Evolutionary conservation across 169 alveolate genomes (phyloP), one percentile per base, ranked within the genome.

Genomic region (Sarcocystis neurona): DNA sequence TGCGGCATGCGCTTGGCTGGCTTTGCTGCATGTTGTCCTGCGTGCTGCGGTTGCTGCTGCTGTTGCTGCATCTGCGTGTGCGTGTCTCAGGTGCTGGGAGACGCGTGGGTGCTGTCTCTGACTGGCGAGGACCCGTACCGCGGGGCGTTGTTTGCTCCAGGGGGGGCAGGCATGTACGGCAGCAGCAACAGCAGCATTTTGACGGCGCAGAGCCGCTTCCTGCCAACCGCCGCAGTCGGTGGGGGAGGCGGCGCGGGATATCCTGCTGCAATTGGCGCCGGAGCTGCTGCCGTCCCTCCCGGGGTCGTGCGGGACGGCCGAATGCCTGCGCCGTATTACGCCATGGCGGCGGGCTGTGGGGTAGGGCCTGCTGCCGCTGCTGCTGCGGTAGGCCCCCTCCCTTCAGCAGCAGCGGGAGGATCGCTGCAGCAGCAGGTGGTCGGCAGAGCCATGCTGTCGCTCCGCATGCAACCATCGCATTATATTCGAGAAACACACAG

Each of bases 71-170:
- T 72, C 50, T 72, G 20, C 10, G 20, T 47, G 30, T 30, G 70
- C 68, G n/a, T 77, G 41, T 77, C 18, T 0, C 88, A 87, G 91
- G 88, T 87, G 32, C 75, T 87, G 60, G 84, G 84, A 12, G 91
- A 87, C 60, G 91, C 91, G 27, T 87, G 91, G 91, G 91, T 87
- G 15, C 68, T 87, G 72, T 87, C 91, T 18, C 84, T 87, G 58
- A 87, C 91, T 34, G 91, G 91, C 4, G 91, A 87, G 0, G 91
- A 87, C 15, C 91, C 91, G 53, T 87, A 87, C 75, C 82, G 70
- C 66, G 91, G 91, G 39, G 82, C 82, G 30, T 79, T 87, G 34
- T 75, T 87, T 78, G 70, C 91, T 3, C 84, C 39, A 44, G 84
- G 84, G n/a, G 74, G 80, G 10, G 88, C 70, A 20, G 8, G 18